A percentile compares a stretch with the other conserved stretches of the same genome.
These are phyloP conservation scores for Choanephora cucurbitarum DNA, from an alignment of 371 early-diverging fungal genomes.

Conservation along the genomic window DNA sequence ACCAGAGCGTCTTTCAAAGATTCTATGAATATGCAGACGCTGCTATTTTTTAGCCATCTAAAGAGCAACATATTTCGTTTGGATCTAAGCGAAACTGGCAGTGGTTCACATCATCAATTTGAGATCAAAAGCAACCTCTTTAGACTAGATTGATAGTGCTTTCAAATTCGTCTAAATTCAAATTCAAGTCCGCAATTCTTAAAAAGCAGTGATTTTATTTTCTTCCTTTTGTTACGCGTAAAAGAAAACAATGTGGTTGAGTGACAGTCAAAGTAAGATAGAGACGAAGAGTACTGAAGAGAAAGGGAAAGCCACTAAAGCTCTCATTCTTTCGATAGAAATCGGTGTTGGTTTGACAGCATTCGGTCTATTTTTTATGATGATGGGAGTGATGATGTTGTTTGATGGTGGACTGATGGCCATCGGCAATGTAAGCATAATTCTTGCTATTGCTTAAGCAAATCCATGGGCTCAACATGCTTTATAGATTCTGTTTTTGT, in stretches of 20 bases:
- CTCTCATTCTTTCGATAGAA: conserved; percentile 59
- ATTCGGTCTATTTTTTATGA: conserved; percentile 93
- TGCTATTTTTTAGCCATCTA: too few relatives aligned
- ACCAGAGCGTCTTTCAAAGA: too few relatives aligned
- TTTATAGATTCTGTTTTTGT: conserved; percentile 83
- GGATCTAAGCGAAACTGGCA: too few relatives aligned
- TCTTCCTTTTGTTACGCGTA: neutral
- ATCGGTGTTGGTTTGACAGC: conserved; percentile 96
- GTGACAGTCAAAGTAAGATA: conserved; percentile 79
- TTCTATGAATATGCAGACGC: too few relatives aligned
- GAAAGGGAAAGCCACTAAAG: too few relatives aligned
- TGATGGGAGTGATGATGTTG: conserved; percentile 88
- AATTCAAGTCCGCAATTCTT: too few relatives aligned
- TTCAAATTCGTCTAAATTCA: too few relatives aligned
- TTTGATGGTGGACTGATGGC: conserved; percentile 96
- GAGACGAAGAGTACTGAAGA: neutral
- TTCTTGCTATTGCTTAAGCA: too few relatives aligned
- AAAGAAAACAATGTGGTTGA: conserved; percentile 67
- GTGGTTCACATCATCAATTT: too few relatives aligned
- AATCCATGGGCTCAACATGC: neutral
- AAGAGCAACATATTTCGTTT: too few relatives aligned
- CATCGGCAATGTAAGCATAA: conserved; percentile 86
- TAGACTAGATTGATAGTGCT: too few relatives aligned
- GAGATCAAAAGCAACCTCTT: too few relatives aligned
- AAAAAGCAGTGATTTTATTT: neutral